phyloP scores from a whole-genome alignment of 2,329 filamentous ascomycete genomes.

The Verticillium tricorpus region DNA sequence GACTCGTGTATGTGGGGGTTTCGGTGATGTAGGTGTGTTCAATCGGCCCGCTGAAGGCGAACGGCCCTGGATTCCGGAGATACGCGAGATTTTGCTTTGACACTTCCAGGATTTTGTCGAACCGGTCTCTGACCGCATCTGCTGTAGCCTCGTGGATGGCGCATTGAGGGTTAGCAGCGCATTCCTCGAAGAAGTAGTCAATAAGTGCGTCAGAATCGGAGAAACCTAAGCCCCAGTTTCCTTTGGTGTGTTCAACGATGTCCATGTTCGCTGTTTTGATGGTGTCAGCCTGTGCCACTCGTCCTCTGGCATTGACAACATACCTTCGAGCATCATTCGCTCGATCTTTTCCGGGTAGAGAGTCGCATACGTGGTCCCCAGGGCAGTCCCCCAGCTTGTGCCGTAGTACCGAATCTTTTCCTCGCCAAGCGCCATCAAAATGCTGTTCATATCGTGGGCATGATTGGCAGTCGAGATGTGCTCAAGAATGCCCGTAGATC shows the following conservation, averaged over 20 bases:
- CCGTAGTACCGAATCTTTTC: constrained; percentile 45
- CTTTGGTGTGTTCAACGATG: constrained; percentile 47
- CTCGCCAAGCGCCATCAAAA: constrained; percentile 34
- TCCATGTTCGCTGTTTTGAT: constrained; percentile 33
- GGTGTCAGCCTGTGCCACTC: constrained; percentile 9
- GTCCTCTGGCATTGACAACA: neutral
- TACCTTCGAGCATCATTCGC: constrained; percentile 13
- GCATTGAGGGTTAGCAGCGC: constrained; percentile 46
- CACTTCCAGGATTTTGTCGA: neutral
- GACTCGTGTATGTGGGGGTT: neutral
- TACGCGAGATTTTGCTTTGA: neutral
- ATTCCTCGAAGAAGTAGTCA: constrained; percentile 46
- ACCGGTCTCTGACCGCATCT: neutral
- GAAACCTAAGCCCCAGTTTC: constrained; percentile 38
- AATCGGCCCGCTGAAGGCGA: neutral
- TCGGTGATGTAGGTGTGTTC: neutral
- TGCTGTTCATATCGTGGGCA: constrained; percentile 42
- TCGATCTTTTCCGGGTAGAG: constrained; percentile 18
- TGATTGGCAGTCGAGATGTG: constrained; percentile 39
- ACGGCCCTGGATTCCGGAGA: neutral
- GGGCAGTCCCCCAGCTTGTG: constrained; percentile 34
- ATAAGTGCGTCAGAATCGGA: constrained; percentile 49
- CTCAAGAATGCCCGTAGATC: constrained; percentile 27
- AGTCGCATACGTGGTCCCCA: constrained; percentile 14
- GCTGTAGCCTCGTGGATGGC: constrained; percentile 24